Evolutionary conservation across 2,329 filamentous ascomycete genomes (phyloP).

Genomic region (Colletotrichum sp.): DNA sequence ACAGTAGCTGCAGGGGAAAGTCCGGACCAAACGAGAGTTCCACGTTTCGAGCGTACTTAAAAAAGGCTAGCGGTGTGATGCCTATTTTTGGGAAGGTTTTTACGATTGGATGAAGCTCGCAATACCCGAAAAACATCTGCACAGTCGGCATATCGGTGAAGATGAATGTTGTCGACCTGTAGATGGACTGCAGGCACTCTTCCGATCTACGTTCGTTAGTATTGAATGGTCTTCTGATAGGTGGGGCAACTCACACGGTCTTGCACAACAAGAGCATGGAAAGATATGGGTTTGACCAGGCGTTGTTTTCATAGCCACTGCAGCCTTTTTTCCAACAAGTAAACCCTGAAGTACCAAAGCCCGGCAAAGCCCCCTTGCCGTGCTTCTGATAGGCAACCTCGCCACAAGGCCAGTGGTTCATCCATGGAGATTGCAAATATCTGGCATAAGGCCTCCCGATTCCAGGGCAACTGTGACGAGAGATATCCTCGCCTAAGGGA

Average conservation of each 20-base stretch:
- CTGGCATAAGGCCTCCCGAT: background rate
- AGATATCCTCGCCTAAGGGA: background rate
- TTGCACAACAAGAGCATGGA: constrained; percentile 4
- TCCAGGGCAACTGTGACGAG: too few species aligned
- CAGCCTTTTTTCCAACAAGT: background rate
- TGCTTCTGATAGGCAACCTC: background rate
- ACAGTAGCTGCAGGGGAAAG: background rate
- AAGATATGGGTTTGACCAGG: background rate
- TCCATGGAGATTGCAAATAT: background rate
- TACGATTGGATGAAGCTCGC: background rate
- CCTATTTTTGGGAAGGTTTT: background rate
- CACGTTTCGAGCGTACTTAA: background rate
- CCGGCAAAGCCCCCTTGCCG: background rate
- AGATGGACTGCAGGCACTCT: background rate
- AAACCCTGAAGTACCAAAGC: too few species aligned
- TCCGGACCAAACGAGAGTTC: background rate
- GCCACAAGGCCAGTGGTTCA: constrained; percentile 5
- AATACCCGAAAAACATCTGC: background rate
- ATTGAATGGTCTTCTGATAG: background rate
- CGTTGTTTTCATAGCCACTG: background rate
- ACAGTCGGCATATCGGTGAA: background rate
- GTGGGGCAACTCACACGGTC: background rate
- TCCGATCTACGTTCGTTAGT: background rate
- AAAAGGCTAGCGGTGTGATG: background rate
- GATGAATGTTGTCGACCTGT: background rate